Conservation (phyloP, 2,329 filamentous ascomycete species). For the Metarhizium robertsii region DNA sequence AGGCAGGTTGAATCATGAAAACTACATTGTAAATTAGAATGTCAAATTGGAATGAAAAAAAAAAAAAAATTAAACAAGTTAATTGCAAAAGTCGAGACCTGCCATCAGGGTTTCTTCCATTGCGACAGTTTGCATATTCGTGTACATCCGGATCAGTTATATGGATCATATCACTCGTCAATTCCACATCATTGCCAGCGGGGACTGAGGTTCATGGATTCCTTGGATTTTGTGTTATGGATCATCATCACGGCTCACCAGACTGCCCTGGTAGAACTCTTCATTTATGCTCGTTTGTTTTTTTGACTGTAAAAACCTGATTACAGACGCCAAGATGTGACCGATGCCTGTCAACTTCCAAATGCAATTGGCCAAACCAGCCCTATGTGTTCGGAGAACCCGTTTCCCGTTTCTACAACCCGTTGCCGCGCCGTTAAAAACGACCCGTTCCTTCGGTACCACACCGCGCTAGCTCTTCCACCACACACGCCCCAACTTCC, state of each 20-base stretch:
- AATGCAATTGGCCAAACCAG: conserved; percentile 57
- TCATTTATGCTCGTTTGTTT: conserved; percentile 35
- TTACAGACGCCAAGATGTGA: conserved; percentile 59
- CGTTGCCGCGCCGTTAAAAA: conserved; percentile 5
- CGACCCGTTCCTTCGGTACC: conserved; percentile 1
- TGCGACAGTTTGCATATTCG: neutral
- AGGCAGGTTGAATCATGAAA: neutral
- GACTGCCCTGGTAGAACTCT: conserved; percentile 10
- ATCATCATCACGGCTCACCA: conserved; percentile 24
- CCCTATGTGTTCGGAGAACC: conserved; percentile 34
- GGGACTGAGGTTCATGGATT: neutral
- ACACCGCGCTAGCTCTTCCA: conserved; percentile 5
- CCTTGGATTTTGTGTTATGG: neutral
- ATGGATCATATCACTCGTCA: no score
- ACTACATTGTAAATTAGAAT: conserved; percentile 1
- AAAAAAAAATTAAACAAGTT: conserved; percentile 7
- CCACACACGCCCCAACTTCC: conserved; percentile 1
- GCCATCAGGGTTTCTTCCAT: neutral
- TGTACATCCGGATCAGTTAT: neutral
- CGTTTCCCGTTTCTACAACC: conserved; percentile 36
- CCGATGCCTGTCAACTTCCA: conserved; percentile 55
- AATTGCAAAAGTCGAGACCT: neutral
- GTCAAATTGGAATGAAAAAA: neutral
- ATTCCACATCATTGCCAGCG: neutral
- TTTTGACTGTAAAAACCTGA: conserved; percentile 53